These are phyloP conservation scores for Carex myosuroides DNA, from an alignment of 176 grass and related monocot genomes.

Conservation along the genomic window DNA sequence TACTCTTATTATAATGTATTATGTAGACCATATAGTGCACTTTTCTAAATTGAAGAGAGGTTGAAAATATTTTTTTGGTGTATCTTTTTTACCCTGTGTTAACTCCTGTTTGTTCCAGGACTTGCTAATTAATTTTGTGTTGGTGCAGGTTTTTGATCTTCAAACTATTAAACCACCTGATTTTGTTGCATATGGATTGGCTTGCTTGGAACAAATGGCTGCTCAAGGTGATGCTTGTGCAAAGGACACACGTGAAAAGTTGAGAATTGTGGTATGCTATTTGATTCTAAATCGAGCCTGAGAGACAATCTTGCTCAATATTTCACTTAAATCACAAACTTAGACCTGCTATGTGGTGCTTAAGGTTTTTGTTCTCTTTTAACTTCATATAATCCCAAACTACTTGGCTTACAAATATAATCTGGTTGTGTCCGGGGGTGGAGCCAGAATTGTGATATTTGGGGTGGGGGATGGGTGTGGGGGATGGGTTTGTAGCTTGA, in stretches of 20 bases:
- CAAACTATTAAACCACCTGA: constrained; percentile 67
- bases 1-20: neutral
- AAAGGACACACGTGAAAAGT: constrained; percentile 48
- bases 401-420: neutral
- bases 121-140: neutral
- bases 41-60: neutral
- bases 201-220: constrained; percentile 86
- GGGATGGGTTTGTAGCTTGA: too few relatives aligned
- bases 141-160: constrained; percentile 83
- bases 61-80: neutral
- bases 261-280: constrained; percentile 85
- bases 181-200: constrained; percentile 79
- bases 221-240: constrained; percentile 63
- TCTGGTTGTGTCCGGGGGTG: neutral
- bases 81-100: neutral
- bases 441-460: too few relatives aligned
- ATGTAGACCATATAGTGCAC: neutral
- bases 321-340: neutral
- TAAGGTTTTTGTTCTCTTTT: neutral
- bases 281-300: neutral
- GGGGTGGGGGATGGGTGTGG: too few relatives aligned
- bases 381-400: neutral
- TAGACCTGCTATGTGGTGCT: neutral
- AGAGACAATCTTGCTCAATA: neutral
- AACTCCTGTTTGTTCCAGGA: neutral